Evolutionary conservation across 192 early-diverging fungal species (phyloP), one percentile per base, ranked within the genome.

Genomic region (Coemansia pectinata): DNA sequence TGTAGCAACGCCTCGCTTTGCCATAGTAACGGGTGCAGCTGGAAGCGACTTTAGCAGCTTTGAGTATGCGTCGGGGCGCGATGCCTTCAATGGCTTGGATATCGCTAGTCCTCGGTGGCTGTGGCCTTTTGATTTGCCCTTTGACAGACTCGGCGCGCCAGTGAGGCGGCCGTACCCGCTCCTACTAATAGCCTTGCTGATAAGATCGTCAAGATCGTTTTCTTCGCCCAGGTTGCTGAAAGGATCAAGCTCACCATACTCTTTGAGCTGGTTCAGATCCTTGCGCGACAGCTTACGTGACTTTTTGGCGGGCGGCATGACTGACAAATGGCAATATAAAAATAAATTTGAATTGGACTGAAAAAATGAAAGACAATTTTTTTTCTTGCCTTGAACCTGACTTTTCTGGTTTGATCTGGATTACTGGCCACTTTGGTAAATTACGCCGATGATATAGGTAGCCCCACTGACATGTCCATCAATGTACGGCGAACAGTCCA

Each of bases 171-270:
- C 72, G 57, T 65, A 71, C 2, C 72, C 66, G 33, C 72, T 80
- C 63, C 65, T 73, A 44, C 71, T 73, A 19, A 84, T 79, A 12
- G 82, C 82, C 12, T 72, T 77, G 71, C 82, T 77, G 29, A 84
- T 79, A 38, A 74, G 52, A 23, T 73, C 74, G 33, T 84, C 82
- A 27, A 84, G 64, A 31, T 72, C 68, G 19, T 76, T 77, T 19
- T 74, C 82, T 7, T 70, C 78, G 34, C 36, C 60, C 25, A 60
- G 59, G 34, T 69, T 65, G 58, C 57, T 76, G 5, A 80, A 69
- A 17, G 82, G 78, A 67, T 84, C 87, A 4, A 91, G 78, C 66
- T 91, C 89, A 58, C 90, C 90, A 68, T 91, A 91, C 39, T 91
- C 90, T 42, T 89, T 84, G 62, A 91, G 84, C 69, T 87, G 81